These are phyloP conservation scores for Graphilbum sp. DNA, from an alignment of 2,329 filamentous ascomycete species.

Conservation along the genomic window DNA sequence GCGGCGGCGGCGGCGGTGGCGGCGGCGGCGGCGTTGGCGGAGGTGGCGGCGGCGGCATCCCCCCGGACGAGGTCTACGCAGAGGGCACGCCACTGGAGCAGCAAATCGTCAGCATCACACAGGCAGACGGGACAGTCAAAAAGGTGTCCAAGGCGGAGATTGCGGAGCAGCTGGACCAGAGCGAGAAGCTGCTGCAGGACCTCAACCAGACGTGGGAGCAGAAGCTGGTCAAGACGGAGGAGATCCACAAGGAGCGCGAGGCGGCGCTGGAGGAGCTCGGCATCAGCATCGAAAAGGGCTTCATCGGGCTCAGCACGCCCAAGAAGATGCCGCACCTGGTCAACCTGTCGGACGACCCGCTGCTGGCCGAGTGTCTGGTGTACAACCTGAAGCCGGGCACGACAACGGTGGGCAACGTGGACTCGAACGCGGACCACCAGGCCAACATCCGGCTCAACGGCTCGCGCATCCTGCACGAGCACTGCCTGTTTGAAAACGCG, in stretches of 20 bases:
- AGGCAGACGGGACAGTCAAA: constrained; percentile 70
- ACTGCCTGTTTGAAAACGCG: constrained; percentile 82
- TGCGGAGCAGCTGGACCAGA: constrained; percentile 87
- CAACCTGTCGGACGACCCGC: constrained; percentile 86
- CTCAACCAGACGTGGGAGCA: constrained; percentile 98
- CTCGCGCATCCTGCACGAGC: constrained; percentile 77
- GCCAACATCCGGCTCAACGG: constrained; percentile 90
- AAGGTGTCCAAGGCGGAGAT: constrained; percentile 98
- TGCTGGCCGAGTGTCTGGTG: constrained; percentile 88
- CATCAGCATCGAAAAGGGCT: constrained; percentile 97
- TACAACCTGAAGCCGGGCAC: constrained; percentile 95
- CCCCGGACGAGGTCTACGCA: constrained; percentile 71
- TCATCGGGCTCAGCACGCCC: constrained; percentile 83
- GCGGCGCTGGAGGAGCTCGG: constrained; percentile 88
- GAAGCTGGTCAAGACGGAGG: constrained; percentile 85
- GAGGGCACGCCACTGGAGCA: constrained; percentile 85
- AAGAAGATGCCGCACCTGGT: constrained; percentile 99
- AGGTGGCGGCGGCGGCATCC: constrained; percentile 22
- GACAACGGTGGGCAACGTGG: constrained; percentile 88
- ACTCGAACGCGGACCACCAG: constrained; percentile 56
- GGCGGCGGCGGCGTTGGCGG: constrained; percentile 26
- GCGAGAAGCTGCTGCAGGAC: constrained; percentile 88
- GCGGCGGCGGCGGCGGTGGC: constrained; percentile 32
- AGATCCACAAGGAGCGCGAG: constrained; percentile 95
- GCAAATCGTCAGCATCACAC: constrained; percentile 89